Percentiles rank a stretch among this genome's conserved stretches.
Conservation (phyloP, 148 eudicot species). For the Cornus suecica region DNA sequence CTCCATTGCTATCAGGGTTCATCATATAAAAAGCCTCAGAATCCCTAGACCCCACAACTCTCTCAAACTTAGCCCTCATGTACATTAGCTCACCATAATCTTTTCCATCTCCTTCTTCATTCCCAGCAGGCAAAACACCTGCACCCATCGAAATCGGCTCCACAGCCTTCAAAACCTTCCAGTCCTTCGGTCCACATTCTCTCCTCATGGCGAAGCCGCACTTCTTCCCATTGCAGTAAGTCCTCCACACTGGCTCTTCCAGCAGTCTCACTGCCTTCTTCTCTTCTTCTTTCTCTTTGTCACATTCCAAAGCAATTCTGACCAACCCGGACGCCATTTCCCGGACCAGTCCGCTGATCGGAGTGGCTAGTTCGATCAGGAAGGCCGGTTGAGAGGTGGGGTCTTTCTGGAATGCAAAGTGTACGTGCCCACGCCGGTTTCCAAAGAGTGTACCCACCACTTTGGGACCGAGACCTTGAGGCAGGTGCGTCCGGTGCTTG, state of each 20-base stretch:
- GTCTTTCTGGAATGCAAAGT: constrained; percentile 58
- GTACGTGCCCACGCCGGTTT: constrained; percentile 56
- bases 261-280: constrained; percentile 23
- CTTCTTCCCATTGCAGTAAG: constrained; percentile 69
- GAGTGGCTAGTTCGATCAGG: constrained; percentile 60
- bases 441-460: constrained; percentile 67
- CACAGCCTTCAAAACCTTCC: constrained; percentile 54
- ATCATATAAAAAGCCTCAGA: constrained; percentile 81
- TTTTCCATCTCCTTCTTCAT: constrained; percentile 1
- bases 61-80: constrained; percentile 67
- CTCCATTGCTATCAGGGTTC: constrained; percentile 81
- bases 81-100: constrained; percentile 65
- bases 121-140: constrained; percentile 49
- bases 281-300: constrained; percentile 25
- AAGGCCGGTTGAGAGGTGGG: constrained; percentile 51
- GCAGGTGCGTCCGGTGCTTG: constrained; percentile 16
- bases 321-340: constrained; percentile 78
- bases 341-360: constrained; percentile 44
- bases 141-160: constrained; percentile 88
- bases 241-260: constrained; percentile 68
- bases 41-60: constrained; percentile 42
- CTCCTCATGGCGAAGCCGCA: constrained; percentile 55
- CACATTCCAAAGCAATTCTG: constrained; percentile 63
- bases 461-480: constrained; percentile 30
- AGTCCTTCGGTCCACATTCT: constrained; percentile 53